Conservation (phyloP, 192 early-diverging fungal species). For the Backusella mclennaniae region DNA sequence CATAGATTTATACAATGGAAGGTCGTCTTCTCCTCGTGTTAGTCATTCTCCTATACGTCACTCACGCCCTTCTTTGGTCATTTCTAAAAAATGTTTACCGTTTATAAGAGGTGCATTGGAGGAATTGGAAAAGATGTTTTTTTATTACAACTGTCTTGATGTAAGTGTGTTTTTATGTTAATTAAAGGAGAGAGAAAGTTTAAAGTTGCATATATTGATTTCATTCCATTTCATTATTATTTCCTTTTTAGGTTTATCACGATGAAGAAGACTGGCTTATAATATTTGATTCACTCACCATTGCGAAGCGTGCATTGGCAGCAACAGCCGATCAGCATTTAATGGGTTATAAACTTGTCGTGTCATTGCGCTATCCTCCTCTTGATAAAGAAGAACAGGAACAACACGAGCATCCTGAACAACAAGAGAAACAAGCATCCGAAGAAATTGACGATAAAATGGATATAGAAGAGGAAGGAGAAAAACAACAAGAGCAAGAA, state of each 20-base stretch:
- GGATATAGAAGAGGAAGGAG: neutral
- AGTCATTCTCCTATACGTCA: neutral
- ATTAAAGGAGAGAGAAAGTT: neutral
- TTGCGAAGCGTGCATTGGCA: slow-evolving; percentile 42
- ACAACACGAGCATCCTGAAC: no score
- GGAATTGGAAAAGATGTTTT: slow-evolving; percentile 48
- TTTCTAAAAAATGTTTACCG: slow-evolving; percentile 45
- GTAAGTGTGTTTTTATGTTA: slow-evolving; percentile 23
- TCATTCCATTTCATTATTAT: neutral
- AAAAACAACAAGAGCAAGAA: neutral
- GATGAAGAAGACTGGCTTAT: slow-evolving; percentile 55
- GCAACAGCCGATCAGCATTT: slow-evolving; percentile 36
- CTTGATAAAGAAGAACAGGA: neutral
- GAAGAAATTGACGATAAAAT: neutral
- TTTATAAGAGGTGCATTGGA: slow-evolving; percentile 46
- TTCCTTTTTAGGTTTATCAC: slow-evolving; percentile 41
- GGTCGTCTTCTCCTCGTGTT: neutral
- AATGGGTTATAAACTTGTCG: slow-evolving; percentile 42
- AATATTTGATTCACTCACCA: slow-evolving; percentile 43
- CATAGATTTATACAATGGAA: neutral
- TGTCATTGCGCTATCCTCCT: slow-evolving; percentile 18
- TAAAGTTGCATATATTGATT: neutral
- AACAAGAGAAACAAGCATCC: neutral
- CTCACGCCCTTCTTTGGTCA: slow-evolving; percentile 38
- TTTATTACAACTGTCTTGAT: slow-evolving; percentile 44